Conservation (phyloP, 2,329 filamentous ascomycete genomes). For the Raffaelea deltoideospora region DNA sequence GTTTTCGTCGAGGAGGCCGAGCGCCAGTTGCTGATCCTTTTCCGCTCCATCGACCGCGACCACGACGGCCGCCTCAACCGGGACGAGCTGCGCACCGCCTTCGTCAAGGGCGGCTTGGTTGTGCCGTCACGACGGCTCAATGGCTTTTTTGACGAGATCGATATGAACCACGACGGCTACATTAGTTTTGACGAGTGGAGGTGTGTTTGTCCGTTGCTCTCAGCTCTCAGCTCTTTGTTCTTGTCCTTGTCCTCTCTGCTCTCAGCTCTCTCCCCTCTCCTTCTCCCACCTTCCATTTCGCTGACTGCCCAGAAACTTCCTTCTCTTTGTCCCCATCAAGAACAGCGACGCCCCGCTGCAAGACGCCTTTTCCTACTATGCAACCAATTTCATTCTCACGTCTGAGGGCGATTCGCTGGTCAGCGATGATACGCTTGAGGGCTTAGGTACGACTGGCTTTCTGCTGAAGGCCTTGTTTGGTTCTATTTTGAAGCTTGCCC, state of each 20-base stretch:
- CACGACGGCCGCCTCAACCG: constrained; percentile 76
- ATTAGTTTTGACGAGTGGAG: constrained; percentile 95
- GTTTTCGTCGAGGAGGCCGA: constrained; percentile 80
- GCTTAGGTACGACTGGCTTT: constrained; percentile 74
- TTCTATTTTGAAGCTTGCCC: constrained; percentile 54
- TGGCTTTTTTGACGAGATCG: constrained; percentile 79
- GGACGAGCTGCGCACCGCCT: constrained; percentile 66
- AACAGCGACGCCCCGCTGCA: constrained; percentile 56
- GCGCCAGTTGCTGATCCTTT: constrained; percentile 64
- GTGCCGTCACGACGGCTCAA: constrained; percentile 65
- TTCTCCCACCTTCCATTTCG: neutral
- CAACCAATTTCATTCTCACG: constrained; percentile 75
- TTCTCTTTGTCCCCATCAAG: constrained; percentile 66
- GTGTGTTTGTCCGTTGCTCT: constrained; percentile 39
- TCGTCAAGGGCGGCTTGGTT: constrained; percentile 60
- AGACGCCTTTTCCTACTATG: constrained; percentile 81
- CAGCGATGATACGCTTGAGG: constrained; percentile 78
- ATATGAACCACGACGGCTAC: constrained; percentile 72
- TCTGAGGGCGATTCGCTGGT: constrained; percentile 88
- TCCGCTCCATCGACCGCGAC: constrained; percentile 75
- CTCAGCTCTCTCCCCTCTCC: neutral
- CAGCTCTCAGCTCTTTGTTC: no score
- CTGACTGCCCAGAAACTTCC: constrained; percentile 57
- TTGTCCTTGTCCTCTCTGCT: neutral
- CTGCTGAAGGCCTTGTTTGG: constrained; percentile 62